These are phyloP conservation scores for Cladosporium sp. DNA, from an alignment of 2,329 filamentous ascomycete species.

Conservation along the genomic window DNA sequence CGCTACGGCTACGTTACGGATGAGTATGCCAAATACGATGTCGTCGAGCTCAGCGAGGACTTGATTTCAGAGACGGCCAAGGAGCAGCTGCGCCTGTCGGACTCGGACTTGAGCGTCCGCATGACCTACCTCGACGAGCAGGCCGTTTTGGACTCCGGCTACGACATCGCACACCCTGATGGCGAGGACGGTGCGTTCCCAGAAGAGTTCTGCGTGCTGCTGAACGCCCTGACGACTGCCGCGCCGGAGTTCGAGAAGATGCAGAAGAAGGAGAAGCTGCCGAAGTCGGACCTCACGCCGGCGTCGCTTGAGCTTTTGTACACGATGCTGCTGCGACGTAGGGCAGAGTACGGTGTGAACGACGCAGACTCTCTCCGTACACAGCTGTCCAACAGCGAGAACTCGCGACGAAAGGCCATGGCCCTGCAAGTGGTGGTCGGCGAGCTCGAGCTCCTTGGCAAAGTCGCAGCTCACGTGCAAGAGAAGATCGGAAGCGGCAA, in stretches of 20 bases:
- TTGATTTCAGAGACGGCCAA: constrained; percentile 47
- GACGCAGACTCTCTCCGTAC: neutral
- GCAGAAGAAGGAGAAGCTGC: constrained; percentile 37
- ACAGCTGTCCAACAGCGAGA: constrained; percentile 1
- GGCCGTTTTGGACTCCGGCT: constrained; percentile 64
- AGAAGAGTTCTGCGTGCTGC: constrained; percentile 37
- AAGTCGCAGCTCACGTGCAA: constrained; percentile 36
- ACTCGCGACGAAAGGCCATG: constrained; percentile 38
- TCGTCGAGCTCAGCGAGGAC: constrained; percentile 67
- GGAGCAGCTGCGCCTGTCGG: constrained; percentile 11
- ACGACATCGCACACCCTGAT: constrained; percentile 46
- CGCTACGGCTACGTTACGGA: constrained; percentile 83
- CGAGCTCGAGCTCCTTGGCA: constrained; percentile 61
- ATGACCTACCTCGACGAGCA: constrained; percentile 55
- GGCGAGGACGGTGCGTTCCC: constrained; percentile 35
- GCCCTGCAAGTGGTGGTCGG: constrained; percentile 63
- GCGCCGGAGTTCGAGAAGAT: constrained; percentile 37
- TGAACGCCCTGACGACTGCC: constrained; percentile 41
- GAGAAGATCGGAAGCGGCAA: constrained; percentile 12
- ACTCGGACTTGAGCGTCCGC: constrained; percentile 20
- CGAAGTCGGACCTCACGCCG: constrained; percentile 30
- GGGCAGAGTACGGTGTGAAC: constrained; percentile 24
- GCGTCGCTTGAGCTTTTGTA: constrained; percentile 37
- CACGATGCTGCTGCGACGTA: constrained; percentile 26
- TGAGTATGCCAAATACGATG: constrained; percentile 71